Conservation (phyloP, 2,329 filamentous ascomycete genomes). For the Didymella pomorum region DNA sequence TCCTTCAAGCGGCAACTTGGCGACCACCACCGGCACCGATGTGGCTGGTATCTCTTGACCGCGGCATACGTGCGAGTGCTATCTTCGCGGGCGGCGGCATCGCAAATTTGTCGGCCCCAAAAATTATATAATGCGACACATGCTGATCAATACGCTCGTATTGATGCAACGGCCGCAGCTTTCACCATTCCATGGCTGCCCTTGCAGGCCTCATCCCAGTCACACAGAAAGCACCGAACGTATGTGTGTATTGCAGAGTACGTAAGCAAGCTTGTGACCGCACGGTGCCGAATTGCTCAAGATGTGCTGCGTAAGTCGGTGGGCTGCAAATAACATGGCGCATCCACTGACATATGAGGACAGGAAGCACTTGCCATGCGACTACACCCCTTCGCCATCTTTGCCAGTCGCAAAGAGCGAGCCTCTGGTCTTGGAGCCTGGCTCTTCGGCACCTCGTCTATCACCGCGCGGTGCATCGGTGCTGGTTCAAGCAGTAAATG, state of each 20-base stretch:
- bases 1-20: neutral
- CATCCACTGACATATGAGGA: neutral
- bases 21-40: neutral
- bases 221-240: neutral
- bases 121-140: neutral
- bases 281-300: neutral
- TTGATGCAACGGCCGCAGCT: neutral
- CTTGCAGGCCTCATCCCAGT: neutral
- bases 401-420: neutral
- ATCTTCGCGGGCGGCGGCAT: neutral
- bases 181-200: neutral
- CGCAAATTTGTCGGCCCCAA: neutral
- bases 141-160: neutral
- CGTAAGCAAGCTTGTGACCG: neutral
- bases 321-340: neutral
- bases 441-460: neutral
- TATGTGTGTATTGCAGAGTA: neutral
- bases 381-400: neutral
- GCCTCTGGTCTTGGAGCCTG: neutral
- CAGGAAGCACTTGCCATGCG: neutral
- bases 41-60: neutral
- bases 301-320: conserved; percentile 3
- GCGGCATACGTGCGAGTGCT: neutral
- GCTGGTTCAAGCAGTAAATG: neutral
- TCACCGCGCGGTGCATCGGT: neutral